Conservation (phyloP, 2,329 filamentous ascomycete species). For the Phialophora tarda region DNA sequence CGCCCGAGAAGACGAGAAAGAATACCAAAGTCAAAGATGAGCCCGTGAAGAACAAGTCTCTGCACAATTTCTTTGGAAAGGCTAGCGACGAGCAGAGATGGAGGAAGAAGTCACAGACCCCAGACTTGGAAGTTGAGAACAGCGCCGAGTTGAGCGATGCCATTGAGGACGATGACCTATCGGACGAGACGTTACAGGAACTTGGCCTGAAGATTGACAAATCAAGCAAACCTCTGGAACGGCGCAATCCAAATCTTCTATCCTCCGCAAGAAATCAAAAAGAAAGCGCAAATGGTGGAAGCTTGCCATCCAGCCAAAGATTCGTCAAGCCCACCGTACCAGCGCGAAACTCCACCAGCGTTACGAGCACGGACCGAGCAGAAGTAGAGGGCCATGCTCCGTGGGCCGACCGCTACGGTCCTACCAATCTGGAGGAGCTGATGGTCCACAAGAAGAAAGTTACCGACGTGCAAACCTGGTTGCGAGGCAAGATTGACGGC, state of each 20-base stretch:
- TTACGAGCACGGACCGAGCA: not conserved
- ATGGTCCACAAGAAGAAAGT: conserved; percentile 96
- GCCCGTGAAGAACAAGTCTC: conserved; percentile 43
- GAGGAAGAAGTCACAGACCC: conserved; percentile 42
- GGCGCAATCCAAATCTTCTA: conserved; percentile 19
- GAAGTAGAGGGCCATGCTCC: conserved; percentile 59
- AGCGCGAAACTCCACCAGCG: conserved; percentile 8
- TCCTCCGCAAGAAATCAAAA: conserved; percentile 8
- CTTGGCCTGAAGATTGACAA: conserved; percentile 28
- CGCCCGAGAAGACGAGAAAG: conserved; percentile 45
- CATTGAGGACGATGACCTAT: conserved; percentile 43
- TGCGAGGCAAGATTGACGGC: conserved; percentile 74
- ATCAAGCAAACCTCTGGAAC: conserved; percentile 17
- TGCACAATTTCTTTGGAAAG: conserved; percentile 51
- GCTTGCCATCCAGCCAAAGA: conserved; percentile 37
- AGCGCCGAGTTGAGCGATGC: conserved; percentile 41
- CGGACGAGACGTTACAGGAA: conserved; percentile 49
- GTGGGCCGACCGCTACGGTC: conserved; percentile 87
- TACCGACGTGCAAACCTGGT: conserved; percentile 80
- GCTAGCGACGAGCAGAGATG: conserved; percentile 50
- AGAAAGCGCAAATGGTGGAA: conserved; percentile 23
- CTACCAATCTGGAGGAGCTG: conserved; percentile 76
- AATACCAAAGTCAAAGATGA: conserved; percentile 29
- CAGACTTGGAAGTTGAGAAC: conserved; percentile 31
- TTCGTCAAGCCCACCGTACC: conserved; percentile 31